A percentile compares a stretch with the other conserved stretches of the same genome.
phyloP scores from a whole-genome alignment of 768 basidiomycete genomes.

The Lactarius sp. region DNA sequence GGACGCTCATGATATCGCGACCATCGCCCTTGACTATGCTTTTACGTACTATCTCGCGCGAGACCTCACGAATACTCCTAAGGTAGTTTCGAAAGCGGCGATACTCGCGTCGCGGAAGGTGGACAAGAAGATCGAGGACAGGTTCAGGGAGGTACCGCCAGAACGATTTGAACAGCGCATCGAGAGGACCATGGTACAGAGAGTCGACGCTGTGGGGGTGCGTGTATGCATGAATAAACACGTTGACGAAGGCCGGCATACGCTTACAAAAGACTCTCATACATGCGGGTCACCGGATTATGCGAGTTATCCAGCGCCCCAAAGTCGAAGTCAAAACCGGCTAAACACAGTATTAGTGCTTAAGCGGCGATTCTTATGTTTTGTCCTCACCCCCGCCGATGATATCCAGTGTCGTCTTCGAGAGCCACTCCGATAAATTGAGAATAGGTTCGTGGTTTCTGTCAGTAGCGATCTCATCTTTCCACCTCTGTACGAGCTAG shows the following conservation, averaged over 20 bases:
- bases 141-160: constrained; percentile 32
- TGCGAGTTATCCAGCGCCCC: constrained; percentile 14
- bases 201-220: constrained; percentile 26
- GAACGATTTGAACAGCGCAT: constrained; percentile 25
- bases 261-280: constrained; percentile 17
- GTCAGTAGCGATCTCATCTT: constrained; percentile 26
- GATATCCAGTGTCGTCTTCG: constrained; percentile 30
- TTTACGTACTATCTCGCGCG: constrained; percentile 27
- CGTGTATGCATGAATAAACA: neutral
- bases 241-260: neutral
- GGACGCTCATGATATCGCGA: constrained; percentile 35
- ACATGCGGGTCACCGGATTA: constrained; percentile 15
- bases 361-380: neutral
- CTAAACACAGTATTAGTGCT: neutral
- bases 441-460: constrained; percentile 17
- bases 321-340: constrained; percentile 17
- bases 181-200: constrained; percentile 26
- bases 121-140: constrained; percentile 28
- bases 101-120: constrained; percentile 32
- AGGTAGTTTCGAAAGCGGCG: constrained; percentile 31
- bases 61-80: constrained; percentile 27
- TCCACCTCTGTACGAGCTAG: constrained; percentile 29
- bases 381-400: constrained; percentile 29
- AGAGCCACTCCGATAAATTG: constrained; percentile 27
- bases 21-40: constrained; percentile 29